Evolutionary conservation across 148 eudicot genomes (phyloP), one percentile per base, ranked within the genome.

Genomic region (Cornus controversa): DNA sequence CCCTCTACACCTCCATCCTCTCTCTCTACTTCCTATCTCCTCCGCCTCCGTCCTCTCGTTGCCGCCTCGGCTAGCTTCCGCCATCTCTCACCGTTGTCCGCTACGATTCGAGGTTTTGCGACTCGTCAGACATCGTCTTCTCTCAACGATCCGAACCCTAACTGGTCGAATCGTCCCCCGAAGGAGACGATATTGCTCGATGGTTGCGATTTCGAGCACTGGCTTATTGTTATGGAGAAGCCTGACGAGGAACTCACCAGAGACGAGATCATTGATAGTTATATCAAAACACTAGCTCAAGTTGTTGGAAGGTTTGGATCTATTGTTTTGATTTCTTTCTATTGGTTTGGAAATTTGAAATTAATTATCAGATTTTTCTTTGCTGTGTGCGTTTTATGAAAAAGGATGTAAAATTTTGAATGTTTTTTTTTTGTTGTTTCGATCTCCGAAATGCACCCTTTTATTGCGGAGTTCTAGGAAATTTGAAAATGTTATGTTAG

Each of bases 121-220:
- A 83, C 93, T 2, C 83, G 87, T 0, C 90, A 79, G 15, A 72
- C 91, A 15, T 75, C 88, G 34, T 81, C 86, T 1, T 89, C 98
- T 0, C 84, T 90, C 54, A 92, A 83, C 27, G 98, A 94, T 75
- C 85, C 89, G 14, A 86, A 73, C 82, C 87, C 93, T 74, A 94
- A 92, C 66, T 89, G 90, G 89, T 87, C 93, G 5, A 95, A 90
- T 67, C 89, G 97, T 0, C 98, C 97, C 2, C 98, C 98, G 4
- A 94, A 94, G 76, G 98, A 92, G 87, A 91, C 97, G 74, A 94
- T 92, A 36, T 40, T 94, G 67, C 89, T 92, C 27, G 97, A 94
- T 54, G 98, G 98, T 0, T 94, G 98, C 47, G 98, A 94, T 81
- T 94, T 92, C 50, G 97, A 92, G 85, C 97, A 92, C 66, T 92